These are phyloP conservation scores for Solidago caesia DNA, from an alignment of 129 eudicot species.

Conservation along the genomic window DNA sequence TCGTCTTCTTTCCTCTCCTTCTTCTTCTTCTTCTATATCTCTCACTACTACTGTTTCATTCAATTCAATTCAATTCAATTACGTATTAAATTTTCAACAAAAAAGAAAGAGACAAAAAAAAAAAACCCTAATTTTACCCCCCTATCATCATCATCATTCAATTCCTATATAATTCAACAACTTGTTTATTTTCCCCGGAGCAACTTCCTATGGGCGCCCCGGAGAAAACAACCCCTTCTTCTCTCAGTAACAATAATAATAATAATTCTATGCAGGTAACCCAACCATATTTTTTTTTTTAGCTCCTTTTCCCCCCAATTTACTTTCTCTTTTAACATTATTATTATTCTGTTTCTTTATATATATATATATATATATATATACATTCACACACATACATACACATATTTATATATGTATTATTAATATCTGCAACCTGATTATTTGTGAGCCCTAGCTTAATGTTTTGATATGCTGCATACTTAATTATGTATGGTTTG, in stretches of 20 bases:
- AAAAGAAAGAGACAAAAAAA: slow-evolving; percentile 34
- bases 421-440: no score
- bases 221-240: slow-evolving; percentile 49
- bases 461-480: no score
- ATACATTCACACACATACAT: no score
- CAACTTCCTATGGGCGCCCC: slow-evolving; percentile 55
- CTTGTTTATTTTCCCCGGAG: neutral
- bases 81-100: slow-evolving; percentile 9
- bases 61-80: slow-evolving; percentile 1
- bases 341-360: no score
- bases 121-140: slow-evolving; percentile 50
- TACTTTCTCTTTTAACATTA: no score
- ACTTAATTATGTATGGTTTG: no score
- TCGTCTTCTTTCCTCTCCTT: slow-evolving; percentile 15
- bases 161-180: neutral
- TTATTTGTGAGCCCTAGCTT: no score
- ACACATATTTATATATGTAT: no score
- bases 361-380: no score
- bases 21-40: slow-evolving; percentile 24
- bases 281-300: neutral
- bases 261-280: slow-evolving; percentile 74
- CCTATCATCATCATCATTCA: slow-evolving; percentile 14
- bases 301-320: neutral
- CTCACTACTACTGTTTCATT: slow-evolving; percentile 16
- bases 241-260: neutral